These are phyloP conservation scores for Cyberlindnera xishuangbannaensis DNA, from an alignment of 805 yeast genomes.

Conservation along the genomic window DNA sequence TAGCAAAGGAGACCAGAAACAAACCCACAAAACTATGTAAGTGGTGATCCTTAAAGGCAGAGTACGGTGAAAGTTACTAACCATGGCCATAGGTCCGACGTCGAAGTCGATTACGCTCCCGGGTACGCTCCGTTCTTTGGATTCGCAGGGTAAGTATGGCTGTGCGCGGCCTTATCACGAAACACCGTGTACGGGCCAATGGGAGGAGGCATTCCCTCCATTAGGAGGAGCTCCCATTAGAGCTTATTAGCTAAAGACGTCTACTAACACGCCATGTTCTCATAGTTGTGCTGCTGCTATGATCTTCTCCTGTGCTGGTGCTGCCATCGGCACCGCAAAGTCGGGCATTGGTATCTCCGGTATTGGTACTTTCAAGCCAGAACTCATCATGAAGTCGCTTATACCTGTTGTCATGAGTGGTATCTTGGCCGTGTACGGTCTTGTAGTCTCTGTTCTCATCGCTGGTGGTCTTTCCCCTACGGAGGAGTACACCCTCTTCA, in stretches of 20 bases:
- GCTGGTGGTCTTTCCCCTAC: slow-evolving; percentile 85
- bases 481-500: slow-evolving; percentile 76
- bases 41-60: background rate
- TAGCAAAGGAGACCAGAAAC: too few relatives aligned
- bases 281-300: slow-evolving; percentile 78
- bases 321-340: slow-evolving; percentile 97
- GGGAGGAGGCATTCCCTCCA: too few relatives aligned
- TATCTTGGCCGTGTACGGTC: slow-evolving; percentile 92
- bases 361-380: slow-evolving; percentile 96
- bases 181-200: too few relatives aligned
- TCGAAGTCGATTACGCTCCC: slow-evolving; percentile 67
- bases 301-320: slow-evolving; percentile 92
- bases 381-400: slow-evolving; percentile 88
- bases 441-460: slow-evolving; percentile 92
- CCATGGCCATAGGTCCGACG: slow-evolving; percentile 36
- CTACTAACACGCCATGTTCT: slow-evolving; percentile 5
- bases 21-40: too few relatives aligned
- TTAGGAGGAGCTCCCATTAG: too few relatives aligned
- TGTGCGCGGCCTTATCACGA: slow-evolving; percentile 8
- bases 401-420: slow-evolving; percentile 99
- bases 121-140: slow-evolving; percentile 96
- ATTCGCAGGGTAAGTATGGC: slow-evolving; percentile 65
- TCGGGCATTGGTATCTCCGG: slow-evolving; percentile 98
- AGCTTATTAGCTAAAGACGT: background rate
- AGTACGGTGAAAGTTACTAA: too few relatives aligned